A percentile compares a stretch with the other conserved stretches of the same genome.
Conservation (phyloP, 495 filamentous ascomycete genomes). For the Neurospora africana region DNA sequence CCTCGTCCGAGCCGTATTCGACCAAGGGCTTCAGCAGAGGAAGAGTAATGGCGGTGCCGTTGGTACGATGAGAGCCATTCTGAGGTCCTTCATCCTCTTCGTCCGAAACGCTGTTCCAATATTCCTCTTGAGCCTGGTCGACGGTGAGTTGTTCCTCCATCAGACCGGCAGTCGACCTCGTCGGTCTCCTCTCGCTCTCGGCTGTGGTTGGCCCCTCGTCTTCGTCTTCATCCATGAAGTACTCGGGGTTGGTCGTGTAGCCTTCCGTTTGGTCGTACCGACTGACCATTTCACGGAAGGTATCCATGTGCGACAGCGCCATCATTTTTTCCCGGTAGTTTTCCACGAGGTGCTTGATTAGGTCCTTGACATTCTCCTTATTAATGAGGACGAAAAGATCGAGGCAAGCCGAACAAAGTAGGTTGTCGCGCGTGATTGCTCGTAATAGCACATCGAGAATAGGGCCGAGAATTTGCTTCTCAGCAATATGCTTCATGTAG, state of each 20-base stretch:
- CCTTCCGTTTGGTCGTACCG: slow-evolving; percentile 74
- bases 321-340: slow-evolving; percentile 76
- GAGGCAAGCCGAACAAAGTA: slow-evolving; percentile 90
- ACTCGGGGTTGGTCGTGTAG: slow-evolving; percentile 50
- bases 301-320: slow-evolving; percentile 74
- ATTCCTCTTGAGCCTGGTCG: slow-evolving; percentile 82
- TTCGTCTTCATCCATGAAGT: slow-evolving; percentile 38
- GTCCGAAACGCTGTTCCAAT: slow-evolving; percentile 79
- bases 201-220: slow-evolving; percentile 48
- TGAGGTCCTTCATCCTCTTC: slow-evolving; percentile 58
- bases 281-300: slow-evolving; percentile 63
- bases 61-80: slow-evolving; percentile 19
- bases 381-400: slow-evolving; percentile 91
- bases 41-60: slow-evolving; percentile 32
- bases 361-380: slow-evolving; percentile 68
- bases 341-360: slow-evolving; percentile 79
- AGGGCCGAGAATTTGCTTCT: slow-evolving; percentile 73
- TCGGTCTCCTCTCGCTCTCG: slow-evolving; percentile 41
- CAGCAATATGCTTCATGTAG: slow-evolving; percentile 77
- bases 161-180: slow-evolving; percentile 11
- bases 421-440: slow-evolving; percentile 92
- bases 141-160: slow-evolving; percentile 57
- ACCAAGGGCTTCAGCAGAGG: slow-evolving; percentile 59
- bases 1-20: slow-evolving; percentile 85
- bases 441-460: slow-evolving; percentile 81